Evolutionary conservation across 75 land plant species (phyloP).

Genomic region (Cryptomeria japonica): DNA sequence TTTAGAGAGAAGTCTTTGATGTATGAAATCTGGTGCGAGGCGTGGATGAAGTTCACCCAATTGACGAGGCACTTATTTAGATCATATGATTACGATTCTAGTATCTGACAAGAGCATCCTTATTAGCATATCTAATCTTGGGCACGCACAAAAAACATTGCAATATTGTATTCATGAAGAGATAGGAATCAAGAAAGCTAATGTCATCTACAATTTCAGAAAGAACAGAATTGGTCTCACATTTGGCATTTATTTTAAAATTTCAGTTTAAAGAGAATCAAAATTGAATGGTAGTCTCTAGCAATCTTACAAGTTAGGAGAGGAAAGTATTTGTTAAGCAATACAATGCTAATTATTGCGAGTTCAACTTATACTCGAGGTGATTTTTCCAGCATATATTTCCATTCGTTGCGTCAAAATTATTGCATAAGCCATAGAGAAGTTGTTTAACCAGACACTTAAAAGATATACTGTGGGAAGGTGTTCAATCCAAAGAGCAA

Average conservation of each 20-base stretch:
- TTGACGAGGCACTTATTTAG: not conserved
- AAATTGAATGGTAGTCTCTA: not conserved
- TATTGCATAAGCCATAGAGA: not conserved
- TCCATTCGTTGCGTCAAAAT: not conserved
- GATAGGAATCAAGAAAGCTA: not conserved
- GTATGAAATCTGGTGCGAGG: not conserved
- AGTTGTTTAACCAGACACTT: not conserved
- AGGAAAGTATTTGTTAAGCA: not conserved
- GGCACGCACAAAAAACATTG: not conserved
- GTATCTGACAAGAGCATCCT: not conserved
- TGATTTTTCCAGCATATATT: not conserved
- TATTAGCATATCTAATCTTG: not conserved
- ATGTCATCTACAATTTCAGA: no score
- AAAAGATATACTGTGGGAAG: not conserved
- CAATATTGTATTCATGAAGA: not conserved
- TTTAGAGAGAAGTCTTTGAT: not conserved
- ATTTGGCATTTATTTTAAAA: not conserved
- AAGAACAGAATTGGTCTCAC: not conserved
- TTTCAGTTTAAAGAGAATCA: not conserved
- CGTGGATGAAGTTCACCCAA: not conserved
- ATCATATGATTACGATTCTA: not conserved
- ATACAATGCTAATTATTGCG: not conserved
- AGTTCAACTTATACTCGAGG: not conserved
- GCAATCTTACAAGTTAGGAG: not conserved
- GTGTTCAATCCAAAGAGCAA: not conserved